Conservation (phyloP, 176 grass and related monocot genomes). For the Hordeum marinum region DNA sequence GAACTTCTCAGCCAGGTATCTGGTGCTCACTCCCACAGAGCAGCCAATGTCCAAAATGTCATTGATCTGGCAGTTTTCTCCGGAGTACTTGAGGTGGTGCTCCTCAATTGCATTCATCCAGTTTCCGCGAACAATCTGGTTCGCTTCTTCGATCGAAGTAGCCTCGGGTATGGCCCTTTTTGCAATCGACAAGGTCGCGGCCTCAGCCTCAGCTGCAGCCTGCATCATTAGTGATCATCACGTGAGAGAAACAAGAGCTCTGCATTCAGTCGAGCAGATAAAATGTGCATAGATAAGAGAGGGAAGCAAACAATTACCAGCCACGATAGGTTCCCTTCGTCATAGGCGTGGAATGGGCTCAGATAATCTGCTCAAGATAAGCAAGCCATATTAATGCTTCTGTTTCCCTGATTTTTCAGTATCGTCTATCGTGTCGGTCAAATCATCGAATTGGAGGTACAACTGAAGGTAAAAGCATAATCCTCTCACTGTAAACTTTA, state of each 20-base stretch:
- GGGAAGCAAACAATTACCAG: conserved; percentile 45
- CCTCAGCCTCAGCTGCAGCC: conserved; percentile 88
- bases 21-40: conserved; percentile 82
- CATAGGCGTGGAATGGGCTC: conserved; percentile 79
- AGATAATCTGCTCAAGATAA: conserved; percentile 64
- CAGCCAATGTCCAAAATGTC: conserved; percentile 81
- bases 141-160: conserved; percentile 58
- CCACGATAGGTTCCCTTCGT: conserved; percentile 94
- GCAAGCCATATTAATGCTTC: not conserved
- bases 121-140: conserved; percentile 51
- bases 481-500: not conserved
- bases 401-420: not conserved
- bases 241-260: not conserved
- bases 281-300: not conserved
- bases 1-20: conserved; percentile 68
- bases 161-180: conserved; percentile 78
- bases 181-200: conserved; percentile 81
- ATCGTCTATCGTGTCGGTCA: not conserved
- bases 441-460: not conserved
- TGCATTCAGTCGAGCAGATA: not conserved
- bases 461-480: not conserved
- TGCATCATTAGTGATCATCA: conserved; percentile 21
- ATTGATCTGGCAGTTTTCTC: conserved; percentile 36
- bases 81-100: conserved; percentile 51
- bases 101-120: conserved; percentile 70